A percentile compares a stretch with the other conserved stretches of the same genome.
phyloP scores from a whole-genome alignment of 768 basidiomycete genomes.

The Xerocomellus chrysenteron region DNA sequence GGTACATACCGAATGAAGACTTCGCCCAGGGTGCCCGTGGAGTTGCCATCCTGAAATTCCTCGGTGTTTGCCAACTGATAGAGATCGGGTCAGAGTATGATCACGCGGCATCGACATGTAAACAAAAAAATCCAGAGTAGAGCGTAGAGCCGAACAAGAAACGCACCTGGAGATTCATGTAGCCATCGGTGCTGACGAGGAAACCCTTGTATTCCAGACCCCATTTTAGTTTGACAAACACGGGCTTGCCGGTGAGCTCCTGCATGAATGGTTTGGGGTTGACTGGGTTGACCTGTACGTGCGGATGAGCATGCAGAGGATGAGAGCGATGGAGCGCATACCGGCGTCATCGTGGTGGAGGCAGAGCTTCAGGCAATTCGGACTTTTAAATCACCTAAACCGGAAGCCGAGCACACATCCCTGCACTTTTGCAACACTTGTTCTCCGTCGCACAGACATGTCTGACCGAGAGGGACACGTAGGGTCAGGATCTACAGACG shows the following conservation, averaged over 20 bases:
- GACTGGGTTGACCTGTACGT: slow-evolving; percentile 76
- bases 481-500: slow-evolving; percentile 68
- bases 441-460: slow-evolving; percentile 47
- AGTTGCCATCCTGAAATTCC: slow-evolving; percentile 94
- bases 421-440: neutral
- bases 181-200: slow-evolving; percentile 96
- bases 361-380: slow-evolving; percentile 18
- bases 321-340: neutral
- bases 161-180: slow-evolving; percentile 96
- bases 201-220: slow-evolving; percentile 99
- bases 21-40: slow-evolving; percentile 95
- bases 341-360: slow-evolving; percentile 18
- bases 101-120: neutral
- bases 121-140: no score
- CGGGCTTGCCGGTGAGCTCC: slow-evolving; percentile 96
- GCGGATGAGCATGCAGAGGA: slow-evolving; percentile 7
- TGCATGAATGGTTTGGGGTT: slow-evolving; percentile 99
- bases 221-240: slow-evolving; percentile 96
- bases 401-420: slow-evolving; percentile 1
- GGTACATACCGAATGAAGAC: slow-evolving; percentile 91
- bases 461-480: slow-evolving; percentile 86
- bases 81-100: neutral
- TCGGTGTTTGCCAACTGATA: slow-evolving; percentile 95
- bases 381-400: slow-evolving; percentile 39
- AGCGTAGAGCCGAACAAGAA: no score